phyloP scores from a whole-genome alignment of 2,329 filamentous ascomycete genomes.

The Arthrinium phaeospermum region DNA sequence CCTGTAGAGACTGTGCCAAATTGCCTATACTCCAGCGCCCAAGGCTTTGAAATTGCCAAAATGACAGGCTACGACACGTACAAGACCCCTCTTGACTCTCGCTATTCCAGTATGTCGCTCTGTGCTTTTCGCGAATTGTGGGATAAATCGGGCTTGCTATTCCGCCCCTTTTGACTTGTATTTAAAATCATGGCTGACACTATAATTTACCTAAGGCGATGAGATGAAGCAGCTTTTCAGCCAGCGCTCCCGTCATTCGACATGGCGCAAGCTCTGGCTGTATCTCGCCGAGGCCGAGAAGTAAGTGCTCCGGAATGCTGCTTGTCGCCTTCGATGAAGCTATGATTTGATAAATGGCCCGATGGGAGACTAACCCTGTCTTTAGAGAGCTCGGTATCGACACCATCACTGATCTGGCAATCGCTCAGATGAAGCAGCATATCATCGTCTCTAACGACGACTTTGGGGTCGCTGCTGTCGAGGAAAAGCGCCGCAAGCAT shows the following conservation, averaged over 20 bases:
- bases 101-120: constrained; percentile 23
- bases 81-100: constrained; percentile 26
- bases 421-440: constrained; percentile 78
- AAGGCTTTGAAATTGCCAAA: constrained; percentile 4
- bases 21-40: not conserved
- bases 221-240: constrained; percentile 85
- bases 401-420: constrained; percentile 72
- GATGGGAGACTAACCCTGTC: not conserved
- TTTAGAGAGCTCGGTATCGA: constrained; percentile 72
- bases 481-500: constrained; percentile 76
- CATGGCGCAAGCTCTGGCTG: constrained; percentile 87
- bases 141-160: not conserved
- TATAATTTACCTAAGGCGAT: not conserved
- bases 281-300: constrained; percentile 82
- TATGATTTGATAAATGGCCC: not conserved
- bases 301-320: not conserved
- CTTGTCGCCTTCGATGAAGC: not conserved
- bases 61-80: constrained; percentile 25
- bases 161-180: not conserved
- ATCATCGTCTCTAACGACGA: constrained; percentile 78
- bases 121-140: not conserved
- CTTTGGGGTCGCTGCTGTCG: constrained; percentile 74
- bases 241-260: constrained; percentile 73
- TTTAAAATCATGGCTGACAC: not conserved
- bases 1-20: not conserved